Evolutionary conservation across 2,329 filamentous ascomycete species (phyloP).

Genomic region (Helotiales sp.): DNA sequence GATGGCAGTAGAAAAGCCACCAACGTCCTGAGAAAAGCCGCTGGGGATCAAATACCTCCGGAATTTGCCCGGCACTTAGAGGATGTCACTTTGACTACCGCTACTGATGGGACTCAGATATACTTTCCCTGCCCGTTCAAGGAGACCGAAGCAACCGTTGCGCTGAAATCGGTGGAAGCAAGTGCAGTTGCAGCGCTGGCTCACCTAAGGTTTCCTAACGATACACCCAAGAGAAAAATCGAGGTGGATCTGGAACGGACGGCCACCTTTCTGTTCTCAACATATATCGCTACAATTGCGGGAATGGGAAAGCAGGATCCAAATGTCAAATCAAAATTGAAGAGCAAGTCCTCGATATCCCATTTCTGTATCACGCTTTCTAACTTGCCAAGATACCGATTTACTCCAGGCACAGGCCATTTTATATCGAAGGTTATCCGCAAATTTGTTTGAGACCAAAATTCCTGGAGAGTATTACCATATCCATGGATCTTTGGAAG

Average conservation of each 20-base stretch:
- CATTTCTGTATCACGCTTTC: background rate
- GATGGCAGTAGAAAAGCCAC: conserved; percentile 36
- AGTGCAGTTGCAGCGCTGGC: conserved; percentile 63
- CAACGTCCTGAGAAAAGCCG: conserved; percentile 24
- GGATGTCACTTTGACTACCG: conserved; percentile 35
- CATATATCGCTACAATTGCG: conserved; percentile 60
- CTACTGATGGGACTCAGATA: conserved; percentile 37
- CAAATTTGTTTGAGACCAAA: conserved; percentile 73
- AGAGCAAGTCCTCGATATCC: conserved; percentile 42
- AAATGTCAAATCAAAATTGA: conserved; percentile 52
- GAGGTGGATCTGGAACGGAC: conserved; percentile 58
- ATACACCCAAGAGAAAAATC: conserved; percentile 49
- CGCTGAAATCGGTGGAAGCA: conserved; percentile 51
- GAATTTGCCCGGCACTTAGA: conserved; percentile 34
- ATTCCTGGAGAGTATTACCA: conserved; percentile 72
- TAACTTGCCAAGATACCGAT: conserved; percentile 65
- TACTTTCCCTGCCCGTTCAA: conserved; percentile 56
- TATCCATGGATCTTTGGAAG: conserved; percentile 76
- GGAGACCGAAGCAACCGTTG: conserved; percentile 51
- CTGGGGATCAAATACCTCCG: conserved; percentile 31
- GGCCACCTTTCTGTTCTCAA: conserved; percentile 61
- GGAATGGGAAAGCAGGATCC: conserved; percentile 55
- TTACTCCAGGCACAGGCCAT: conserved; percentile 72
- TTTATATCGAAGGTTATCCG: conserved; percentile 72
- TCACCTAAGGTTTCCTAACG: conserved; percentile 53